Evolutionary conservation across 2,329 filamentous ascomycete species (phyloP).

Genomic region (Magnaporthales sp.): DNA sequence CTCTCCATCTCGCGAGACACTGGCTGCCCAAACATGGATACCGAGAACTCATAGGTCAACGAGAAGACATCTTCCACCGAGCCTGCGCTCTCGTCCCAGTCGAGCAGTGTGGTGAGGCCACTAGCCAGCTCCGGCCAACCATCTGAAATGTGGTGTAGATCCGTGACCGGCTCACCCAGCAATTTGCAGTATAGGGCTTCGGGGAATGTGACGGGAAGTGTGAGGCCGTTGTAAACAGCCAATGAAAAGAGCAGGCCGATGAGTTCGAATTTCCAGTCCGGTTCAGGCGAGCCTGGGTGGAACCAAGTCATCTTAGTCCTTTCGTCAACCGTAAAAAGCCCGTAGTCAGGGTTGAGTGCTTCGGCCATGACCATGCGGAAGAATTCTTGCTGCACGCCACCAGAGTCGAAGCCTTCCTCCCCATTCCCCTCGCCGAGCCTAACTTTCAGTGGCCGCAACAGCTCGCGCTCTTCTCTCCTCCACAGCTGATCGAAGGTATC

Average conservation of each 20-base stretch:
- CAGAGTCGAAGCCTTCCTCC: constrained; percentile 87
- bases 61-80: constrained; percentile 74
- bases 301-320: constrained; percentile 83
- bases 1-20: constrained; percentile 47
- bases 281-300: constrained; percentile 69
- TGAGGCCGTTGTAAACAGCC: constrained; percentile 88
- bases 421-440: constrained; percentile 73
- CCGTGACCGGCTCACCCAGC: constrained; percentile 57
- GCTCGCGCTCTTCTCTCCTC: constrained; percentile 72
- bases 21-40: constrained; percentile 46
- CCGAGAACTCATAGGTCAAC: constrained; percentile 79
- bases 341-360: constrained; percentile 68
- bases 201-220: constrained; percentile 83
- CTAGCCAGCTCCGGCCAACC: constrained; percentile 79
- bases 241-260: constrained; percentile 81
- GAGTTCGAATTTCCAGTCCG: constrained; percentile 83
- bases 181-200: constrained; percentile 75
- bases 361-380: constrained; percentile 78
- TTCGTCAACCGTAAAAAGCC: constrained; percentile 70
- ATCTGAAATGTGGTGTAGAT: constrained; percentile 70
- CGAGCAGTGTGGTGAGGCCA: constrained; percentile 62
- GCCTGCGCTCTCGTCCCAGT: constrained; percentile 69
- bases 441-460: constrained; percentile 80
- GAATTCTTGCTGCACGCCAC: constrained; percentile 94
- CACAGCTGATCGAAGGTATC: constrained; percentile 85